Percentiles rank a stretch among this genome's conserved stretches.
Evolutionary conservation across 495 filamentous ascomycete species (phyloP).

Genomic region (Talaromyces adpressus): DNA sequence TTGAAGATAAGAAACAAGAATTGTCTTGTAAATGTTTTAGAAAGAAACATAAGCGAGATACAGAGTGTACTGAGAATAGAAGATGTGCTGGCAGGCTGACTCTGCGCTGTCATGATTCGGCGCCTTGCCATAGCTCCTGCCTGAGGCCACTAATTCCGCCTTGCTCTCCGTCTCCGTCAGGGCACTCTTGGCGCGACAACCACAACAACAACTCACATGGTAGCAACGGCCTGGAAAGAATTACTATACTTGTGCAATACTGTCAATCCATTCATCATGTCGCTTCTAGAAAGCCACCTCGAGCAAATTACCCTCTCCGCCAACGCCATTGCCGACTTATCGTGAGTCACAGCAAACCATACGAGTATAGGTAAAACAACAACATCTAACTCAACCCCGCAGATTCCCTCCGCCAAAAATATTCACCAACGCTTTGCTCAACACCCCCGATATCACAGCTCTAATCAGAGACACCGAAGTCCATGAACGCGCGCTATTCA

Average conservation of each 20-base stretch:
- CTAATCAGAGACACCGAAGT: slow-evolving; percentile 92
- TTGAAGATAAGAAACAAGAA: background rate
- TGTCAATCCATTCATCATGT: slow-evolving; percentile 40
- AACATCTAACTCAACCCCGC: background rate
- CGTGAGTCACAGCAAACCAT: slow-evolving; percentile 45
- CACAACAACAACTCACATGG: background rate
- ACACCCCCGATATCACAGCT: slow-evolving; percentile 82
- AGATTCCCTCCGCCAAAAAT: slow-evolving; percentile 89
- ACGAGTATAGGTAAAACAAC: background rate
- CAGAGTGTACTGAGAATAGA: background rate
- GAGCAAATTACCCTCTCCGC: slow-evolving; percentile 87
- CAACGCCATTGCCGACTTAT: slow-evolving; percentile 73
- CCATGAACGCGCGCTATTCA: slow-evolving; percentile 94
- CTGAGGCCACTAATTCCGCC: background rate
- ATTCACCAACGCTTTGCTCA: slow-evolving; percentile 90
- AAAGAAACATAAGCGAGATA: background rate
- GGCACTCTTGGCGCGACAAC: background rate
- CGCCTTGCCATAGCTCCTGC: slow-evolving; percentile 6
- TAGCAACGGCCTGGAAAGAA: background rate
- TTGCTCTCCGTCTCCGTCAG: background rate
- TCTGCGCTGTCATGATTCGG: background rate
- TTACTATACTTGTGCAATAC: slow-evolving; percentile 1
- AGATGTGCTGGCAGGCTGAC: background rate
- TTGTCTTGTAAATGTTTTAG: background rate
- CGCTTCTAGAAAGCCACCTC: slow-evolving; percentile 74